Conservation (phyloP, 306 rosid species). For the Lupinus albus region DNA sequence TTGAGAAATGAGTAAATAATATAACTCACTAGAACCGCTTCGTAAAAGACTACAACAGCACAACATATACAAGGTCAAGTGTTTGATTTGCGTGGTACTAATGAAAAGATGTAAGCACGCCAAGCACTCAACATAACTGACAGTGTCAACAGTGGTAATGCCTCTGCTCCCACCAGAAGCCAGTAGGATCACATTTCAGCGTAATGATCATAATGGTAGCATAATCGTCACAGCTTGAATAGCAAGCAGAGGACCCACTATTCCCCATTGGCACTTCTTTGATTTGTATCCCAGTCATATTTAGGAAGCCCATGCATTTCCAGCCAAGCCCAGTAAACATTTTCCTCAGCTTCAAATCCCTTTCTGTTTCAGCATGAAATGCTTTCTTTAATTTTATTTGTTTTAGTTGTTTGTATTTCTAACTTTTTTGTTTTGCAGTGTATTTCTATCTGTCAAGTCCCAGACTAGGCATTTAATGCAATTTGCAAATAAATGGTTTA, state of each 20-base stretch:
- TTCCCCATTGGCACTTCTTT: too few species aligned
- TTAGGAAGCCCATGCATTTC: neutral
- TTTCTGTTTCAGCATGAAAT: neutral
- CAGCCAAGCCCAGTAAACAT: neutral
- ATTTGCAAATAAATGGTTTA: neutral
- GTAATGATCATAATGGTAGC: too few species aligned
- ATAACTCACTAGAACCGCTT: neutral
- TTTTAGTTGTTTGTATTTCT: neutral
- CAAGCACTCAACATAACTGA: too few species aligned
- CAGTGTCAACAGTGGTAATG: too few species aligned
- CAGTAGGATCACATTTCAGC: too few species aligned
- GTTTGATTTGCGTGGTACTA: too few species aligned
- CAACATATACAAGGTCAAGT: too few species aligned
- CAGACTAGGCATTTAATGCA: neutral
- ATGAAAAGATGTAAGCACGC: too few species aligned
- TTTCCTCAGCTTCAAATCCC: neutral
- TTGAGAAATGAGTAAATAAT: neutral
- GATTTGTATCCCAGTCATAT: too few species aligned
- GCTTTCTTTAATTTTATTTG: neutral
- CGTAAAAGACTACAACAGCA: neutral
- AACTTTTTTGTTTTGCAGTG: neutral
- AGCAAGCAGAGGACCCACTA: too few species aligned
- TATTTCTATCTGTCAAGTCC: neutral
- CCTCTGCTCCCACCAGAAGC: too few species aligned
- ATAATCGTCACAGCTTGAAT: too few species aligned